Percentiles rank a stretch among this genome's conserved stretches.
These are phyloP conservation scores for Byssothecium circinans DNA, from an alignment of 2,329 filamentous ascomycete genomes.

Conservation along the genomic window DNA sequence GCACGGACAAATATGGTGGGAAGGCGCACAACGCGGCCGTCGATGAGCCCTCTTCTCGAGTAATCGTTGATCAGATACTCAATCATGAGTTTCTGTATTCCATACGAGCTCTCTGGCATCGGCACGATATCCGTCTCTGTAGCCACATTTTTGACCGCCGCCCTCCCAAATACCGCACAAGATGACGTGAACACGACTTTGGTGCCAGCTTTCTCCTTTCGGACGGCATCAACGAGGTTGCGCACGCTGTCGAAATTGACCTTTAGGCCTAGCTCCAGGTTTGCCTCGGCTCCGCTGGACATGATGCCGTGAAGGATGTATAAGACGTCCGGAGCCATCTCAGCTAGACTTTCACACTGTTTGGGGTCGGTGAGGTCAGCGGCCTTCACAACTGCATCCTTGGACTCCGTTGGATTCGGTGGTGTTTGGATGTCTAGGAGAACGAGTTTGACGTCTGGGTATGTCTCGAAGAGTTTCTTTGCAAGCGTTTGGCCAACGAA, in stretches of 20 bases:
- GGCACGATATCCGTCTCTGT: slow-evolving; percentile 52
- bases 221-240: slow-evolving; percentile 56
- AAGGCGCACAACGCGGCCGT: slow-evolving; percentile 61
- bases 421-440: slow-evolving; percentile 62
- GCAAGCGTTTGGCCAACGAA: slow-evolving; percentile 67
- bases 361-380: slow-evolving; percentile 54
- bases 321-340: slow-evolving; percentile 34
- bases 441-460: slow-evolving; percentile 51
- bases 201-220: slow-evolving; percentile 54
- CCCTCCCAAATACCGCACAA: slow-evolving; percentile 64
- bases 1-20: slow-evolving; percentile 65
- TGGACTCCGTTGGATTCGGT: slow-evolving; percentile 49
- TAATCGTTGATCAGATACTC: slow-evolving; percentile 66
- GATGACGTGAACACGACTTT: slow-evolving; percentile 64
- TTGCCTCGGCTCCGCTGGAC: slow-evolving; percentile 64
- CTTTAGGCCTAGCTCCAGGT: slow-evolving; percentile 60
- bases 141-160: slow-evolving; percentile 50
- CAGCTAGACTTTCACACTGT: slow-evolving; percentile 27
- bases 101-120: slow-evolving; percentile 65
- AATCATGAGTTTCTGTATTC: slow-evolving; percentile 64
- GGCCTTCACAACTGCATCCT: slow-evolving; percentile 51
- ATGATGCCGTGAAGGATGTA: slow-evolving; percentile 70
- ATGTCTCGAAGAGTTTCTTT: slow-evolving; percentile 55
- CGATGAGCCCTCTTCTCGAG: slow-evolving; percentile 60
- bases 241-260: slow-evolving; percentile 65